Conservation (phyloP, 225 moss, liverwort and hornwort species). For the Physcomitrellopsis africana region DNA sequence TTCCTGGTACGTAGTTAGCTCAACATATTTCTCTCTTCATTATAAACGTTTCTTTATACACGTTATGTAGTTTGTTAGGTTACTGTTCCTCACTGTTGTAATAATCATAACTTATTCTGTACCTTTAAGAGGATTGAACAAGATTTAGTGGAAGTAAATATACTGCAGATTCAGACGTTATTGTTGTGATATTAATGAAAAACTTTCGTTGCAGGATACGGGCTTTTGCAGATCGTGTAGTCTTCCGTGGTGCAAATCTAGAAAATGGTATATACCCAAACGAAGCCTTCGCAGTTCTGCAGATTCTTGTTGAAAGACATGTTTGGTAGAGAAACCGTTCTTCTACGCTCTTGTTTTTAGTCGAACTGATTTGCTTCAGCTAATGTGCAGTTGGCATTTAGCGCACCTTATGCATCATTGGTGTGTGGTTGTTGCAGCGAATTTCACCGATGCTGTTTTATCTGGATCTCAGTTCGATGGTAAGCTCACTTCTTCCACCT, state of each 20-base stretch:
- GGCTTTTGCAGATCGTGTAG: conserved; percentile 82
- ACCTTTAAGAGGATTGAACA: conserved; percentile 3
- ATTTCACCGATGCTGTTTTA: conserved; percentile 75
- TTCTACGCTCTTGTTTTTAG: conserved; percentile 6
- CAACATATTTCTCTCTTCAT: conserved; percentile 10
- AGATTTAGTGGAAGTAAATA: not conserved
- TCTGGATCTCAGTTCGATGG: conserved; percentile 82
- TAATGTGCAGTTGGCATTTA: conserved; percentile 9
- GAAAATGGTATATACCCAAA: conserved; percentile 52
- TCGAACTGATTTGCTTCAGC: not conserved
- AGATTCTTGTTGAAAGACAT: conserved; percentile 7
- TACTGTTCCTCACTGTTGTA: not conserved
- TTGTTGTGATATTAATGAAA: conserved; percentile 18
- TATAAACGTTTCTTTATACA: not conserved
- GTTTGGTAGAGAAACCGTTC: not conserved
- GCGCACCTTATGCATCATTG: not conserved
- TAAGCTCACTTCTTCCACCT: conserved; percentile 18
- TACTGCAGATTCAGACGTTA: not conserved
- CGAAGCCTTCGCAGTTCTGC: not conserved
- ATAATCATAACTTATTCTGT: not conserved
- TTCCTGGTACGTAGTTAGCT: conserved; percentile 54
- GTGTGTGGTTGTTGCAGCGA: conserved; percentile 56
- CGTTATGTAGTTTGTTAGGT: conserved; percentile 3
- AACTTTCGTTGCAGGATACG: conserved; percentile 52
- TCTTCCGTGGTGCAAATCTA: conserved; percentile 76